phyloP scores from a whole-genome alignment of 139 green algal genomes.

The Diplosphaera chodatii region DNA sequence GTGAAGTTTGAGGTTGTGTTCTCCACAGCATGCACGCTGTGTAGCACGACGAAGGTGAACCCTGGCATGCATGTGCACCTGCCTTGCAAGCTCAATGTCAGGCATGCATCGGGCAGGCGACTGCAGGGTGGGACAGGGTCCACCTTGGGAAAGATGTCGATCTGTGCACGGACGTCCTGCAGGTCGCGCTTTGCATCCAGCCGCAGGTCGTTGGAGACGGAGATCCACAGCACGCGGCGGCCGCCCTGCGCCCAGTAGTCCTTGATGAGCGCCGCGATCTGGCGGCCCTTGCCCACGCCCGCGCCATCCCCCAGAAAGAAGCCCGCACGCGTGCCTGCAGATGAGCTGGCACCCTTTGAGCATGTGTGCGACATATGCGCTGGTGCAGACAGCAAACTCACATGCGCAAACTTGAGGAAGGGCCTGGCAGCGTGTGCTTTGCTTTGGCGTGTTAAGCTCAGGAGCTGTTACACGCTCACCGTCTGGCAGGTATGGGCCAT shows the following conservation, averaged over 20 bases:
- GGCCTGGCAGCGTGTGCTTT: too few relatives aligned
- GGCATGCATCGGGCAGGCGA: too few relatives aligned
- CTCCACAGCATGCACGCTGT: too few relatives aligned
- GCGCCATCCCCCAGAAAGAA: constrained; percentile 76
- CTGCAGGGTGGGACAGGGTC: too few relatives aligned
- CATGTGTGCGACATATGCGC: neutral
- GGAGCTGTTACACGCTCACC: too few relatives aligned
- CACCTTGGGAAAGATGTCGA: constrained; percentile 46
- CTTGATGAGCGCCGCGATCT: constrained; percentile 62
- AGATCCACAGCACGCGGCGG: constrained; percentile 66
- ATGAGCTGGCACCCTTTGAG: too few relatives aligned
- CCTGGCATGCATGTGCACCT: too few relatives aligned
- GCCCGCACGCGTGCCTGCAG: constrained; percentile 25
- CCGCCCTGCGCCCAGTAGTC: constrained; percentile 28
- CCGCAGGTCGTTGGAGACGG: constrained; percentile 57
- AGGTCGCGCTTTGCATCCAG: constrained; percentile 77
- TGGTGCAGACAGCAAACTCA: too few relatives aligned
- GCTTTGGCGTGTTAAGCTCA: neutral
- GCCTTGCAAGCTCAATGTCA: too few relatives aligned
- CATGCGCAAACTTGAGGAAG: too few relatives aligned
- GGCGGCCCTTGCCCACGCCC: constrained; percentile 79
- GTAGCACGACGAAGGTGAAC: too few relatives aligned
- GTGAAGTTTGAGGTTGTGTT: too few relatives aligned
- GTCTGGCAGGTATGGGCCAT: constrained; percentile 6
- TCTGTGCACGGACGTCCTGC: constrained; percentile 46